Evolutionary conservation across 1,284 basidiomycete species (phyloP), one percentile per base, ranked within the genome.

Genomic region (Puccinia novopanici): DNA sequence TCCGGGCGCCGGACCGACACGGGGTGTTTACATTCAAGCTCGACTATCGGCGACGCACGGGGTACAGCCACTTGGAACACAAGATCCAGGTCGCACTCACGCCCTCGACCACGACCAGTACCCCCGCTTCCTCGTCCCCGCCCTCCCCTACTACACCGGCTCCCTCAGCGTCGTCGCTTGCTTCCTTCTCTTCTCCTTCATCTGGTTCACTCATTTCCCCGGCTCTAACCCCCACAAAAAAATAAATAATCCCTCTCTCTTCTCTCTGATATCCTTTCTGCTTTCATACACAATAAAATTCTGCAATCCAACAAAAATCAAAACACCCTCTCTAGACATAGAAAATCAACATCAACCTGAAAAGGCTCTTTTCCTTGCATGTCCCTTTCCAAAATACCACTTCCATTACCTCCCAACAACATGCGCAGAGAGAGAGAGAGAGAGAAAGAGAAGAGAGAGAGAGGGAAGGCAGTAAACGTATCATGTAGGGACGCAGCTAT

Each of bases 21-120:
- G 96, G 97, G 63, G 97, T 99, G 17, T 99, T 97, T 89, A 98
- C 98, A 85, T 95, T 99, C 85, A 88, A 93, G 37, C 87, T 98
- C 63, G 90, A 95, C 86, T 91, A 94, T 87, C 93, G 92, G 85
- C 91, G 96, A 75, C 12, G 57, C 17, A 74, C 45, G 37, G 48
- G 61, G 22, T 19, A 82, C 93, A 92, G 74, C 90, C 89, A 88
- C 89, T 91, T 24, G 91, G 90, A 86, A 87, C 98, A 61, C 87
- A 90, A 81, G 89, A 91, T 76, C 89, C 91, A 90, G 24, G 92
- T 94, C 5, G 90, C 94, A 17, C 91, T 99, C 72, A 92, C 97
- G 0, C 97, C 96, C 93, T 94, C 45, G 89, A 94, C 81, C 96
- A 98, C 87, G 94, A 99, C 86, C 92, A 92, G 81, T 95, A 98